Evolutionary conservation across 2,329 filamentous ascomycete species (phyloP), one percentile per base, ranked within the genome.

Genomic region (Pseudogymnoascus sp.): DNA sequence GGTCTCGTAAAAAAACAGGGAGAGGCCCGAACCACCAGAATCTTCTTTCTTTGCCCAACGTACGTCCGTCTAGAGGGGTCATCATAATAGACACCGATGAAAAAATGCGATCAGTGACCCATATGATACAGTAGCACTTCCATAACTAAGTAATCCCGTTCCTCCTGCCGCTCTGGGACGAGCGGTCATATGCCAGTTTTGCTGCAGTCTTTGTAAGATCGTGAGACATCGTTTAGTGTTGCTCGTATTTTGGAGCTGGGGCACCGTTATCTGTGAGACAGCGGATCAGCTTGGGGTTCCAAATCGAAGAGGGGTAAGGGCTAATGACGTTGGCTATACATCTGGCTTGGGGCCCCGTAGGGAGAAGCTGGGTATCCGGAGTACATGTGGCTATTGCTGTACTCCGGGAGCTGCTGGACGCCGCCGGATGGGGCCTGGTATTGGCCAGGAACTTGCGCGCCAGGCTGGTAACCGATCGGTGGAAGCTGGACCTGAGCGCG

Each of bases 381-480:
- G 68, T 86, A 86, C 74, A 84, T 82, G 67, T 83, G 81, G 66
- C 76, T 78, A 62, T 73, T 72, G 68, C 75, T 75, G 69, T 88
- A 88, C 62, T 87, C 83, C 8, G 81, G 75, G 3, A 86, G 75
- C 69, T 83, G 81, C 67, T 81, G 80, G 21, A 85, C 81, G 23
- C 77, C 78, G 1, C 77, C 78, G 1, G 84, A 81, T 14, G 86
- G 84, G n/a, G 84, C 81, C 41, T 86, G 83, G 70, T 91, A 91
- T 69, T 88, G 86, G 63, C 75, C 80, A 73, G 80, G 78, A 21
- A 81, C 78, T 68, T 83, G 80, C 62, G 78, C 77, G 58, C 81
- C 79, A 31, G 84, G 79, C 70, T 88, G 84, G 70, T 91, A 93
- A 11, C 87, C 87, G 70, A 92, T 90, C 1, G 89, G 89, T 52